Percentiles rank a stretch among this genome's conserved stretches.
These are phyloP conservation scores for Babjeviella inositovora DNA, from an alignment of 805 yeast species.

Conservation along the genomic window DNA sequence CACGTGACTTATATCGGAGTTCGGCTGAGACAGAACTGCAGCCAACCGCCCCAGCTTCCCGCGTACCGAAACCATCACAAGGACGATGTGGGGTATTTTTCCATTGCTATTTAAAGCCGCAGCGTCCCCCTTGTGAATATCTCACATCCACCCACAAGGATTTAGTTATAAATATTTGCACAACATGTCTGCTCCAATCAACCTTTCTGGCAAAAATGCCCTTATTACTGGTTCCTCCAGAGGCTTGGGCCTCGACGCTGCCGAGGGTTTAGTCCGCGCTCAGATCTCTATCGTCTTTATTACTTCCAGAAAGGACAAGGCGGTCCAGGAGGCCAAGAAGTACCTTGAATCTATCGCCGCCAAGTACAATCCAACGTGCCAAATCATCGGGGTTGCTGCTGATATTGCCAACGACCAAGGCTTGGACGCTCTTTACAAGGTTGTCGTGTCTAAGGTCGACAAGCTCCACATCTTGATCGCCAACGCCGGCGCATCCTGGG, in stretches of 20 bases:
- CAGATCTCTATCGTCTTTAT: conserved; percentile 51
- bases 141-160: too few species aligned
- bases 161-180: too few species aligned
- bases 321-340: conserved; percentile 40
- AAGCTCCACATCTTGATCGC: conserved; percentile 51
- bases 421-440: conserved; percentile 10
- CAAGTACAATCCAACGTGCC: conserved; percentile 13
- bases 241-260: conserved; percentile 58
- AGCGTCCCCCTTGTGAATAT: too few species aligned
- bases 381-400: too few species aligned
- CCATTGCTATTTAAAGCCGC: too few species aligned
- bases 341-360: conserved; percentile 17
- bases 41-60: too few species aligned
- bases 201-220: conserved; percentile 45
- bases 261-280: conserved; percentile 41
- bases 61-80: too few species aligned
- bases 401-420: too few species aligned
- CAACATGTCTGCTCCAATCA: too few species aligned
- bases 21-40: too few species aligned
- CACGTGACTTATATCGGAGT: too few species aligned
- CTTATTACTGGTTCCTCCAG: conserved; percentile 64
- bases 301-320: conserved; percentile 45
- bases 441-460: conserved; percentile 13
- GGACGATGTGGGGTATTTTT: too few species aligned
- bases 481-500: conserved; percentile 76